Conservation (phyloP, 352 stramenopile species). For the Pythium sp. region DNA sequence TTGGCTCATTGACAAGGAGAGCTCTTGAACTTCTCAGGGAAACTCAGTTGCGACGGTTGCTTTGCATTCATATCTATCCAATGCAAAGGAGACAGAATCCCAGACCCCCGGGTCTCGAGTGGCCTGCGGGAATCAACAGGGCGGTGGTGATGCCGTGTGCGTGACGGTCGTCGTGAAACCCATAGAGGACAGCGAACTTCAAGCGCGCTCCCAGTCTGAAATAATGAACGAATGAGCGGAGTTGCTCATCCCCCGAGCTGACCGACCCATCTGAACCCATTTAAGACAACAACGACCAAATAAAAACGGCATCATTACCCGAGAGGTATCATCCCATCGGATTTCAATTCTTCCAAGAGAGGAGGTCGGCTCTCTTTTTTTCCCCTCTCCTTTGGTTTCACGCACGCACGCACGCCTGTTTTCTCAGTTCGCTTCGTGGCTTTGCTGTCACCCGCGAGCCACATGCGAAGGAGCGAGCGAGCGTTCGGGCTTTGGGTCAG, state of each 20-base stretch:
- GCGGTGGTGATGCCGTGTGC: not conserved
- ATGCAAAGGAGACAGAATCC: not conserved
- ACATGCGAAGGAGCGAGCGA: not conserved
- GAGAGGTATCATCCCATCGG: too few species aligned
- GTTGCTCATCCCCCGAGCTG: not conserved
- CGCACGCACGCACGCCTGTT: not conserved
- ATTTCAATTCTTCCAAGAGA: not conserved
- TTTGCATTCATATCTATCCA: too few species aligned
- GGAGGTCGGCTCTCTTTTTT: not conserved
- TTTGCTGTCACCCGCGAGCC: not conserved
- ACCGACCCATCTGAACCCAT: conserved; percentile 1
- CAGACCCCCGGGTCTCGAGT: not conserved
- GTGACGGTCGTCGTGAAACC: not conserved
- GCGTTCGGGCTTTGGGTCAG: not conserved
- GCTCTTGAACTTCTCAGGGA: too few species aligned
- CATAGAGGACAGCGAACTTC: not conserved
- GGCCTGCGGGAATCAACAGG: not conserved
- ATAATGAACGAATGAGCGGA: not conserved
- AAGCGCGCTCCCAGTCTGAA: not conserved
- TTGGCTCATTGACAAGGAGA: not conserved
- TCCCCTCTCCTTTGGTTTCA: not conserved
- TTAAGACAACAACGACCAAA: not conserved
- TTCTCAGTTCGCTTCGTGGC: not conserved
- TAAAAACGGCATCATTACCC: not conserved
- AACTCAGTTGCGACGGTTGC: too few species aligned